Base-by-base conservation (phyloP, 78 protist genomes). In the Parvularia atlantis region DNA sequence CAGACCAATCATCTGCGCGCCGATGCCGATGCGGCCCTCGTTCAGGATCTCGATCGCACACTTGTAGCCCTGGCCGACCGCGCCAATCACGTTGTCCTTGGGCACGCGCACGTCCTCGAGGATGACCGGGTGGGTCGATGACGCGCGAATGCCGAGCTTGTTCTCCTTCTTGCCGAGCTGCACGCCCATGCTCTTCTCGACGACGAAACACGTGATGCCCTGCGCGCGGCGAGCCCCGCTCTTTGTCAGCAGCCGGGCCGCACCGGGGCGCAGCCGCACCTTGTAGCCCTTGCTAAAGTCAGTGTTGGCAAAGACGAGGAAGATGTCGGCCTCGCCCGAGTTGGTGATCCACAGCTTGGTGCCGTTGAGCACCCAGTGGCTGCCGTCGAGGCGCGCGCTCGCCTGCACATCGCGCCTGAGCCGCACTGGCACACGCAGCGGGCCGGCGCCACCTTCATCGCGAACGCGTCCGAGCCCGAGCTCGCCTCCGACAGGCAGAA, bases 21-120 rank as follows among this genome's bases (percentile, higher is more conserved):
- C 96, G 66, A 91, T 89, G 63, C 93, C 96, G 43, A 91, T 84
- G 31, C 96, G 78, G 14, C 96, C 96, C 60, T 89, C 93, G 78
- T 91, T 91, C 43, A 91, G 71, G 17, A 80, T 76, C 31, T 30
- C 35, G 26, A 91, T 91, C 3, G 96, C 93, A 36, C 84, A 80
- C 83, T 87, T 91, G 82, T 91, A 91, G 16, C 96, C 96, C 61
- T 68, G 64, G 19, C 96, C 96, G 0, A 66, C 60, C 62, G 73
- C 67, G 36, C 91, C 93, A 20, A 91, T 61, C 2, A 91, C 44
- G 54, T 44, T 67, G 11, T 2, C 31, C 6, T 13, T 13, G 33
- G 62, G 37, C 11, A 14, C 30, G 9, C 14, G 39, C 35, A 43
- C 50, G 52, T 84, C 84, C 3, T 77, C 81, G 13, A 91, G 44